Conservation (phyloP, 1,284 basidiomycete genomes). For the Rhodotorula sp. region DNA sequence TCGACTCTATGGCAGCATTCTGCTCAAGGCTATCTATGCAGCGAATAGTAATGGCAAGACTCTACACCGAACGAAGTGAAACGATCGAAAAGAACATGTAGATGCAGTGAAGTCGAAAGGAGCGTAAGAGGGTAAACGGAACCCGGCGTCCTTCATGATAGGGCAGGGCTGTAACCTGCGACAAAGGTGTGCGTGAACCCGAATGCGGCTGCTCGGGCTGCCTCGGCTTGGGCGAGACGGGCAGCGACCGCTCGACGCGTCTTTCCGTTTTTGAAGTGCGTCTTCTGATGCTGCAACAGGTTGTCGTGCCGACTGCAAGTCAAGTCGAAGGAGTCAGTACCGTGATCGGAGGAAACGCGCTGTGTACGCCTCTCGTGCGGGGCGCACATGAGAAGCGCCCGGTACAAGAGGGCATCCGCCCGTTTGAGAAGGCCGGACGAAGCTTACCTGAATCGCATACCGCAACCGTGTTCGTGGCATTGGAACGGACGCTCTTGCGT, state of each 20-base stretch:
- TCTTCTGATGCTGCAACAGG: constrained; percentile 74
- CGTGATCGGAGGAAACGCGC: too few species aligned
- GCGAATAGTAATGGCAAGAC: too few species aligned
- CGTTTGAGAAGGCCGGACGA: neutral
- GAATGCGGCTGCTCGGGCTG: neutral
- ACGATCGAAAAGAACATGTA: too few species aligned
- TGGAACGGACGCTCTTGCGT: constrained; percentile 78
- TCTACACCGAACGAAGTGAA: too few species aligned
- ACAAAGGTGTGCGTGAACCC: constrained; percentile 2
- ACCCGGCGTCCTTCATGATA: neutral
- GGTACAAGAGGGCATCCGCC: neutral
- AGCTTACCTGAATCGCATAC: constrained; percentile 24
- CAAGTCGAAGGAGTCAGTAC: neutral
- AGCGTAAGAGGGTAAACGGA: too few species aligned
- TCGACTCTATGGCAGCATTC: too few species aligned
- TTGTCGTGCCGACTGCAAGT: constrained; percentile 70
- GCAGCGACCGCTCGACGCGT: constrained; percentile 13
- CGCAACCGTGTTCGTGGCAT: constrained; percentile 60
- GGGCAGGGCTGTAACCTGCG: neutral
- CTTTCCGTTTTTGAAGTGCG: constrained; percentile 56
- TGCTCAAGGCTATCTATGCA: too few species aligned
- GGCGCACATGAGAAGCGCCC: too few species aligned
- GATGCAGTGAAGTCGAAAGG: too few species aligned
- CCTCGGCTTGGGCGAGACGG: neutral
- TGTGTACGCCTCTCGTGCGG: too few species aligned